Conservation (phyloP, 2,329 filamentous ascomycete genomes). For the Hypocrella siamensis region DNA sequence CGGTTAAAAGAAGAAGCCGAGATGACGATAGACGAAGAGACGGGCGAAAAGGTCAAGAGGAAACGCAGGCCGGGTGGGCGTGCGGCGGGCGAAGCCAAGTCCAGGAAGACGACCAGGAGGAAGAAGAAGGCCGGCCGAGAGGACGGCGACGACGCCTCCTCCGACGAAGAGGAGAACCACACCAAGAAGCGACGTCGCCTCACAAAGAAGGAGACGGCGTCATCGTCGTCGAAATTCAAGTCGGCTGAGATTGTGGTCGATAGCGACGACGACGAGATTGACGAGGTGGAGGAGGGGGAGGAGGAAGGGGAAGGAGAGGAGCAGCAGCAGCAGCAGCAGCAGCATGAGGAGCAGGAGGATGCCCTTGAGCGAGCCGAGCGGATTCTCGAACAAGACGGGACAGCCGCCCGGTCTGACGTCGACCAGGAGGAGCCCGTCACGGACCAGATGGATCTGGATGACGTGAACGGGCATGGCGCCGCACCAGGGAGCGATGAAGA, state of each 20-base stretch:
- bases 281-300: no score
- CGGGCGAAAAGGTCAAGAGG: conserved; percentile 64
- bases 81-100: conserved; percentile 23
- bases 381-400: conserved; percentile 20
- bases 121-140: conserved; percentile 29
- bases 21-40: conserved; percentile 67
- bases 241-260: conserved; percentile 72
- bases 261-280: no score
- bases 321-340: no score
- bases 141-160: conserved; percentile 22
- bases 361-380: conserved; percentile 29
- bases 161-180: conserved; percentile 21
- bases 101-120: conserved; percentile 40
- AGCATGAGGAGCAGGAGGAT: conserved; percentile 24
- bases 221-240: conserved; percentile 55
- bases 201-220: conserved; percentile 25
- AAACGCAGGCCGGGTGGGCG: conserved; percentile 45
- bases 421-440: conserved; percentile 19
- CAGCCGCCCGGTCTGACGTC: conserved; percentile 18
- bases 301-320: no score
- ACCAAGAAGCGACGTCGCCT: conserved; percentile 48
- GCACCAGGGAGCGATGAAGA: conserved; percentile 24
- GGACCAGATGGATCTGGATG: conserved; percentile 39
- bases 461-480: conserved; percentile 20
- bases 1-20: conserved; percentile 44